Conservation (phyloP, 2,329 filamentous ascomycete species). For the Exophiala bonariae region DNA sequence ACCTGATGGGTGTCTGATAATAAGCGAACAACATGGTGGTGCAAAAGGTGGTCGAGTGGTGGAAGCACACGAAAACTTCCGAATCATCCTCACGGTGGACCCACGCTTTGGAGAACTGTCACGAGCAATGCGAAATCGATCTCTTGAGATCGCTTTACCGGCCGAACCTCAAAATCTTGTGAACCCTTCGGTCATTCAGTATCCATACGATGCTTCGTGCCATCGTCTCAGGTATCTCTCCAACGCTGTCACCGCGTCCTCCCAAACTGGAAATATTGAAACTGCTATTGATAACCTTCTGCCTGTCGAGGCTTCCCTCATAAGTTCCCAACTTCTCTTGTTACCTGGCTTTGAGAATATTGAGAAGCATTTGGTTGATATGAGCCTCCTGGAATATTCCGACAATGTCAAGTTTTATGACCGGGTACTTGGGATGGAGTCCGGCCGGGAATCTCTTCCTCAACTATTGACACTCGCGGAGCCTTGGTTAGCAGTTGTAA, state of each 20-base stretch:
- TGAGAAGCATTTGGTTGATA: neutral
- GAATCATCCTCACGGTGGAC: constrained; percentile 92
- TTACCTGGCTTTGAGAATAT: neutral
- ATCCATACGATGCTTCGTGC: constrained; percentile 18
- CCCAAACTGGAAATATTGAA: constrained; percentile 5
- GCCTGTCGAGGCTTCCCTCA: constrained; percentile 12
- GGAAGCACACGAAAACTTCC: constrained; percentile 79
- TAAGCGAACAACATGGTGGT: constrained; percentile 88
- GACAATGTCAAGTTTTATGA: no score
- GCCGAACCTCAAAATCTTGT: constrained; percentile 34
- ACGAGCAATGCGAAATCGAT: constrained; percentile 92
- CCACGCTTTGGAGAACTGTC: constrained; percentile 90
- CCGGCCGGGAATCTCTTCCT: neutral
- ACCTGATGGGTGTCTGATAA: constrained; percentile 79
- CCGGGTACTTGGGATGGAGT: constrained; percentile 4
- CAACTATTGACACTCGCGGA: no score
- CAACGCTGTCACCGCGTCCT: neutral
- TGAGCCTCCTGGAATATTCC: neutral
- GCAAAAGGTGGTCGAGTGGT: constrained; percentile 74
- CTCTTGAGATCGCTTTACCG: constrained; percentile 81
- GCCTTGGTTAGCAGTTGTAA: no score
- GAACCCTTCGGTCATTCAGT: constrained; percentile 10
- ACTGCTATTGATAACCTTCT: constrained; percentile 18
- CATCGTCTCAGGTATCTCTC: constrained; percentile 19
- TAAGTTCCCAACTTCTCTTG: neutral